Base-by-base conservation (phyloP, 2,329 filamentous ascomycete genomes). In the Helminthosporium solani region DNA sequence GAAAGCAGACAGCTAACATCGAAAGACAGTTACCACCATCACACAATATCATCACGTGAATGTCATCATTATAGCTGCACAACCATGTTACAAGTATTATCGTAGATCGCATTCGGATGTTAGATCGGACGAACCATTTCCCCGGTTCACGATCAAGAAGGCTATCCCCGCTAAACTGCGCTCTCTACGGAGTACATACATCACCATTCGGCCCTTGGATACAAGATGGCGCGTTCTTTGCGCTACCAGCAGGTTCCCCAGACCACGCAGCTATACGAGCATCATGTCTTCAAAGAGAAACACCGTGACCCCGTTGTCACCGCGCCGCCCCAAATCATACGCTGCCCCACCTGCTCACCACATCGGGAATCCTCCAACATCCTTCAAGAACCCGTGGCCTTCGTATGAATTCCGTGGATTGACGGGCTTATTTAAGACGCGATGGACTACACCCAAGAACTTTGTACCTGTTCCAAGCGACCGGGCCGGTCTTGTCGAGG, bases 351-450 rank as follows among this genome's bases (percentile, higher is more conserved):
- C 40, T 1, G 7, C 30, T 9, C 40, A 42, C 31, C 40, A 42
- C n/a, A 20, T 42, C 8, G 40, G 69, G 27, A 65, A 44, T 19
- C 75, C 75, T 3, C 74, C 74, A 6, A 71, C 70, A 1, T 64
- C 63, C 15, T 79, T 78, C 64, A 65, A 60, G 21, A 79, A 79
- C 50, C 76, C 76, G 12, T 79, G 76, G 76, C 72, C 74, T 16
- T 78, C 75, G 2, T 68, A 69, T 43, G 52, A 53, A 8, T 58
- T 58, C 19, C 50, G 57, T 2, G 52, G 59, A 14, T 31, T 70
- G 1, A 16, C 54, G 4, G 48, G 61, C 1, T 45, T 64, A 6
- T 43, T 77, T 25, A 62, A 70, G 21, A 60, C 63, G 7, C 66
- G 72, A 8, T 70, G 75, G 45, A 66, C 42, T 3, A 57, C 64